Percentiles rank a stretch among this genome's conserved stretches.
Evolutionary conservation across 1,284 basidiomycete species (phyloP).

Genomic region (Tremellales sp.): DNA sequence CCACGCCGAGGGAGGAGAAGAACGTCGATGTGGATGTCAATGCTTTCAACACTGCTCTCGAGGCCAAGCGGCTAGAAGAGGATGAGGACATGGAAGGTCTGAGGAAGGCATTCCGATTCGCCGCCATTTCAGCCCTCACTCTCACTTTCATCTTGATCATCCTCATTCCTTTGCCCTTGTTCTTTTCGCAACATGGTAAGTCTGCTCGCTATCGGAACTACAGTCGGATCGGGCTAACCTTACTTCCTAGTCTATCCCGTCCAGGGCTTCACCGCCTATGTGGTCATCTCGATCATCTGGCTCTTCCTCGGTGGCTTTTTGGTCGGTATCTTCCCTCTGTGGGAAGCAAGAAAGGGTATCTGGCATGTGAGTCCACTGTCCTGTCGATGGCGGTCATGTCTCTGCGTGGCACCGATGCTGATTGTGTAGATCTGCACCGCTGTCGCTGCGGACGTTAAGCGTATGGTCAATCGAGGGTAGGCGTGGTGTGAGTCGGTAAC

Average conservation of each 20-base stretch:
- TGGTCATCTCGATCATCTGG: conserved; percentile 72
- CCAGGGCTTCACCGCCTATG: conserved; percentile 62
- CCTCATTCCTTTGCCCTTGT: conserved; percentile 76
- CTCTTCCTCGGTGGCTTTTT: conserved; percentile 68
- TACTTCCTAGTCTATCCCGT: conserved; percentile 56
- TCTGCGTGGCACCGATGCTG: neutral
- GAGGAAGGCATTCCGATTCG: conserved; percentile 69
- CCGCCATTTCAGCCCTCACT: conserved; percentile 63
- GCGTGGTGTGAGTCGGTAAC: too few species aligned
- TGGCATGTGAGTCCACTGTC: neutral
- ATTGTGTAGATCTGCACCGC: neutral
- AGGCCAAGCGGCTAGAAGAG: conserved; percentile 50
- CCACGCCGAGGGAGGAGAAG: conserved; percentile 2
- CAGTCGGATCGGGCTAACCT: neutral
- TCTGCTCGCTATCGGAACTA: neutral
- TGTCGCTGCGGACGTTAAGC: neutral
- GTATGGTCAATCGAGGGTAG: too few species aligned
- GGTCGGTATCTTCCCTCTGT: conserved; percentile 79
- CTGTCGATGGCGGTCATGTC: too few species aligned
- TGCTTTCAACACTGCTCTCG: conserved; percentile 1
- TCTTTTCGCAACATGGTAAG: conserved; percentile 62
- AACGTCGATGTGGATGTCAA: neutral
- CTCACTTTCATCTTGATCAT: conserved; percentile 51
- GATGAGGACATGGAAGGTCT: conserved; percentile 56
- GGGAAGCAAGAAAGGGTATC: conserved; percentile 65